Base-by-base conservation (phyloP, 208 protist species). In the Zelonia costaricensis region DNA sequence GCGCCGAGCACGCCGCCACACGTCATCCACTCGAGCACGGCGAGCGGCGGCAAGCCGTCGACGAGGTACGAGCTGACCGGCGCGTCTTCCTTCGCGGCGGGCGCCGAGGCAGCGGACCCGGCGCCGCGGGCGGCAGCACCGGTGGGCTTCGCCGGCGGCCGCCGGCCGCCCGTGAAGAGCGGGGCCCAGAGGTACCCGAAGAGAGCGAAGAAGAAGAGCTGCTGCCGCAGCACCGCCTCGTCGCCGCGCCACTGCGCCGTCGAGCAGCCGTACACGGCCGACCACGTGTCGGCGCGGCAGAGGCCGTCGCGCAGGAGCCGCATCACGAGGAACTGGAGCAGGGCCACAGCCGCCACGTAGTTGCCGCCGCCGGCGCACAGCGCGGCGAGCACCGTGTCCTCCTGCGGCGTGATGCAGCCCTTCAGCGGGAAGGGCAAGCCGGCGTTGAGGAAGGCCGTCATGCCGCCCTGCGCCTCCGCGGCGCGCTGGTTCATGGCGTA, bases 141-240 rank as follows among this genome's bases (percentile, higher is more conserved):
- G 20, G 27, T 22, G 33, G 22, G 45, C 5, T 39, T 23, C 8
- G 39, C 27, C 13, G 52, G 56, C 23, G 42, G 40, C 27, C 48
- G 62, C 40, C 63, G 47, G 27, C 75, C 78, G 20, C 78, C 84
- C 15, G 77, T 78, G 62, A 95, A 95, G 15, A 95, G 70, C 23
- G 89, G 89, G 4, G 81, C 70, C 86, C 89, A 95, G 4, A 95
- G 59, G 35, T 76, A 78, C 15, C 79, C 30, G 47, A 92, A 89
- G 18, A 89, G 45, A 8, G 85, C 55, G 60, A 95, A 95, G 56
- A 91, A 95, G 75, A 95, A 92, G 52, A 92, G 42, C 60, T 91
- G 82, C 69, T 95, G 86, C 8, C 84, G 75, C 56, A 91, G 62
- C 30, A 89, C 71, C 25, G 56, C 52, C 64, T 88, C 82, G 9